These are phyloP conservation scores for Nakazawaea ernobii DNA, from an alignment of 805 yeast species.

Conservation along the genomic window DNA sequence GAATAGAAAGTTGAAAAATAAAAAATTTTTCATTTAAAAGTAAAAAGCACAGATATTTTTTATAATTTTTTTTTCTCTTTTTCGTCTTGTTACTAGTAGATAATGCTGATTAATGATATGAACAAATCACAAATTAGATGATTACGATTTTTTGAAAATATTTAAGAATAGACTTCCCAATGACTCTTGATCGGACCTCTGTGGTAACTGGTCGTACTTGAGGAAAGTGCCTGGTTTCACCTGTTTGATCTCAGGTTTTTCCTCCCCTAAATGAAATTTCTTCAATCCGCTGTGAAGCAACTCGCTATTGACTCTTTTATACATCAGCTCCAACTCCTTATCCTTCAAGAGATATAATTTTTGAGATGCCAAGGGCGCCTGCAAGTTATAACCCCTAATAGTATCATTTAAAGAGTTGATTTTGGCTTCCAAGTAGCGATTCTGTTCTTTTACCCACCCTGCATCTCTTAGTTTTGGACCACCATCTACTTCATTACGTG, in stretches of 20 bases:
- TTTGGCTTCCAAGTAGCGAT: slow-evolving; percentile 25
- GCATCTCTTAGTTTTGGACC: slow-evolving; percentile 16
- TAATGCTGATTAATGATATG: neutral
- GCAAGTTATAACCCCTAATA: slow-evolving; percentile 54
- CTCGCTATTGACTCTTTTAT: slow-evolving; percentile 24
- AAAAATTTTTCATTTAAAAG: neutral
- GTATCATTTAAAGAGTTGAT: slow-evolving; percentile 39
- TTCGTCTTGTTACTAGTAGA: neutral
- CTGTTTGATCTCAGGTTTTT: slow-evolving; percentile 14
- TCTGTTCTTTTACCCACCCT: slow-evolving; percentile 33
- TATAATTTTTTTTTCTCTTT: neutral
- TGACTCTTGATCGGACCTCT: slow-evolving; percentile 20
- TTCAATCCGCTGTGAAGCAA: slow-evolving; percentile 20
- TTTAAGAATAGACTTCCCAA: slow-evolving; percentile 21
- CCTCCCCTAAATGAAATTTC: slow-evolving; percentile 16
- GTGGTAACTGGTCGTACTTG: slow-evolving; percentile 17
- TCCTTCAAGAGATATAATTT: slow-evolving; percentile 42
- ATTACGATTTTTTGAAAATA: slow-evolving; percentile 15
- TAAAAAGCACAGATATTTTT: neutral
- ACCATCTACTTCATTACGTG: slow-evolving; percentile 16
- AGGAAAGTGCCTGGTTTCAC: slow-evolving; percentile 11
- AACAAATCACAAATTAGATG: neutral
- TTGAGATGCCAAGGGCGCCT: slow-evolving; percentile 58
- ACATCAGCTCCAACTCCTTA: slow-evolving; percentile 36
- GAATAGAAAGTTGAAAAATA: neutral